Conservation (phyloP, 495 filamentous ascomycete genomes). For the Pyrenopolyporus hunteri region DNA sequence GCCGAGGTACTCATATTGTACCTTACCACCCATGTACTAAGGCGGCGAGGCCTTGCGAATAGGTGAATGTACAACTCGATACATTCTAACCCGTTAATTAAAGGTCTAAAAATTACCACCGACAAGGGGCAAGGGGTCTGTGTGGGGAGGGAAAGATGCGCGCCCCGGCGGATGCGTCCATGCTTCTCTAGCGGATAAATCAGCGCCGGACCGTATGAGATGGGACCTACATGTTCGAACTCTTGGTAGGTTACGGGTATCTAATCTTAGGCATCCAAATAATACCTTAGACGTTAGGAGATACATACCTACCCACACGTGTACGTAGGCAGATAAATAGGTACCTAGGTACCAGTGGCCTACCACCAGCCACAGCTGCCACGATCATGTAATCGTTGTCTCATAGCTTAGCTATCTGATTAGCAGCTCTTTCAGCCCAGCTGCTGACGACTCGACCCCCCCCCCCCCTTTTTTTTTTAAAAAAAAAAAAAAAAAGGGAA, state of each 20-base stretch:
- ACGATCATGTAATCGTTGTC: background rate
- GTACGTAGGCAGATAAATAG: too few species aligned
- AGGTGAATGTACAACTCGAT: too few species aligned
- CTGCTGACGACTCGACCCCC: background rate
- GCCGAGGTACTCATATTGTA: too few species aligned
- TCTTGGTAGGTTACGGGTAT: too few species aligned
- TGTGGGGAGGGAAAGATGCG: background rate
- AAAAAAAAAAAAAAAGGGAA: too few species aligned
- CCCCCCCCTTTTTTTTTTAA: conserved; percentile 1
- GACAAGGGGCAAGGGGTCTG: background rate
- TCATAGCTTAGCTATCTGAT: background rate
- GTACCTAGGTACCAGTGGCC: too few species aligned
- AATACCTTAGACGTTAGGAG: too few species aligned
- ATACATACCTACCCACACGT: too few species aligned
- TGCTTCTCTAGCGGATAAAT: conserved; percentile 24
- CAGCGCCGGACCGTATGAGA: conserved; percentile 3
- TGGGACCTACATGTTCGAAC: background rate
- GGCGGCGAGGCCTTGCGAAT: too few species aligned
- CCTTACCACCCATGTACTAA: too few species aligned
- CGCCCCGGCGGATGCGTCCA: background rate
- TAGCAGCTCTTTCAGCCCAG: background rate
- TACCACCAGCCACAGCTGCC: conserved; percentile 18
- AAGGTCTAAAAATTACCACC: background rate
- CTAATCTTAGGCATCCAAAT: too few species aligned
- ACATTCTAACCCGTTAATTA: too few species aligned